These are phyloP conservation scores for Meredithiella fracta DNA, from an alignment of 2,329 filamentous ascomycete species.

Conservation along the genomic window DNA sequence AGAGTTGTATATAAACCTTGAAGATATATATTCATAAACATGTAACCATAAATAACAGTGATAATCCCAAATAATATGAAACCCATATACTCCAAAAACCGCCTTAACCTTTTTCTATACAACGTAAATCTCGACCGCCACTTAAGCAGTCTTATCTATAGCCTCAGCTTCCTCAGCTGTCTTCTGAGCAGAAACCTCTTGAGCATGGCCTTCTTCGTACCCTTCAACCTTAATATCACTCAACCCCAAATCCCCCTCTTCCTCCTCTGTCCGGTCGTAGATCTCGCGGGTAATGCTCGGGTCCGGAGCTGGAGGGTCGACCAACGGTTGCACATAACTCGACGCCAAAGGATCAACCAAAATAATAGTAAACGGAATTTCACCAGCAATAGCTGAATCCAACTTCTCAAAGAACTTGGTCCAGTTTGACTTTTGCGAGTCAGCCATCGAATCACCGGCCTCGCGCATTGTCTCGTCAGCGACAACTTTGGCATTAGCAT, in stretches of 20 bases:
- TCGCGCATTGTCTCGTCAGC: constrained; percentile 35
- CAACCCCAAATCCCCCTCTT: constrained; percentile 84
- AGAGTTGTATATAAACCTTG: background rate
- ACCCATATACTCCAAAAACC: constrained; percentile 7
- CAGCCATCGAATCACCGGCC: constrained; percentile 64
- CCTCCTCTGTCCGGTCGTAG: constrained; percentile 76
- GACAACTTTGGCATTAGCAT: constrained; percentile 22
- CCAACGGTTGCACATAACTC: constrained; percentile 85
- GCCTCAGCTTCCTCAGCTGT: constrained; percentile 18
- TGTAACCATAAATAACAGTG: constrained; percentile 7
- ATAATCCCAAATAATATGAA: constrained; percentile 1
- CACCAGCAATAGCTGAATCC: constrained; percentile 61
- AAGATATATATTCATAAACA: background rate
- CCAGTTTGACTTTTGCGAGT: constrained; percentile 56
- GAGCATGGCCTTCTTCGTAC: constrained; percentile 37
- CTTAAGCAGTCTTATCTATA: constrained; percentile 10
- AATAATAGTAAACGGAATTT: constrained; percentile 65
- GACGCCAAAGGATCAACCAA: constrained; percentile 79
- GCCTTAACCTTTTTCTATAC: background rate
- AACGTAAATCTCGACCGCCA: background rate
- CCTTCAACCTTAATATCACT: constrained; percentile 85
- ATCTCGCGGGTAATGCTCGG: constrained; percentile 66
- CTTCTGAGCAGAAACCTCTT: constrained; percentile 26
- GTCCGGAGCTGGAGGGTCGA: constrained; percentile 53
- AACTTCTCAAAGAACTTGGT: constrained; percentile 63